phyloP scores from a whole-genome alignment of 257 asterid species.

The Solanum bukasovii region DNA sequence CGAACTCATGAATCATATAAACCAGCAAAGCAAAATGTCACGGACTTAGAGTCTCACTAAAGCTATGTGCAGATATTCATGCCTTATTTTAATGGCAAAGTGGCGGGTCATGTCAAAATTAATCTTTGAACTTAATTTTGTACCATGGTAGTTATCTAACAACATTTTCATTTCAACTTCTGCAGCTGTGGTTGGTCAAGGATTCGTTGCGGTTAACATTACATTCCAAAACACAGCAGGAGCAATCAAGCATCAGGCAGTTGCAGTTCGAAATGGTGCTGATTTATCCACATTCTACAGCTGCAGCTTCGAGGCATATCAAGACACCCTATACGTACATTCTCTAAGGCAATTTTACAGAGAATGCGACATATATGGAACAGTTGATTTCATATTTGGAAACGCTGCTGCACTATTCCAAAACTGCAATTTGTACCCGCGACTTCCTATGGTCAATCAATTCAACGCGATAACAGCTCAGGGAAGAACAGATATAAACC shows the following conservation, averaged over 20 bases:
- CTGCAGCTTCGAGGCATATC: conserved; percentile 81
- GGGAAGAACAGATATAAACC: conserved; percentile 62
- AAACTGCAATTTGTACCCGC: conserved; percentile 49
- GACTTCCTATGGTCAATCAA: conserved; percentile 45
- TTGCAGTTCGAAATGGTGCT: conserved; percentile 62
- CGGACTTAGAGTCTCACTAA: too few relatives aligned
- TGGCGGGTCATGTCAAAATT: neutral
- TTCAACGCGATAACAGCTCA: conserved; percentile 74
- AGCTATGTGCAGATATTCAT: too few relatives aligned
- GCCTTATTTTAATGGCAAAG: too few relatives aligned
- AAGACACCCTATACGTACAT: conserved; percentile 60
- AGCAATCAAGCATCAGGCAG: conserved; percentile 66
- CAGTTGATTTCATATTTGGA: conserved; percentile 81
- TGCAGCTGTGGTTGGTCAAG: conserved; percentile 53
- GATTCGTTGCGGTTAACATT: conserved; percentile 42
- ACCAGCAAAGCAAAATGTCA: neutral
- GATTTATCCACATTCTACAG: conserved; percentile 65
- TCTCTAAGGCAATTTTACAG: conserved; percentile 70
- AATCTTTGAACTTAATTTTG: neutral
- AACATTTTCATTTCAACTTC: neutral
- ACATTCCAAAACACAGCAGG: conserved; percentile 82
- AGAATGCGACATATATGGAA: conserved; percentile 64
- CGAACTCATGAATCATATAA: neutral
- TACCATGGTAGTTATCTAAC: neutral
- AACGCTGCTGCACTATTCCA: conserved; percentile 62